These are phyloP conservation scores for Terana coerulea DNA, from an alignment of 768 basidiomycete species.

Conservation along the genomic window DNA sequence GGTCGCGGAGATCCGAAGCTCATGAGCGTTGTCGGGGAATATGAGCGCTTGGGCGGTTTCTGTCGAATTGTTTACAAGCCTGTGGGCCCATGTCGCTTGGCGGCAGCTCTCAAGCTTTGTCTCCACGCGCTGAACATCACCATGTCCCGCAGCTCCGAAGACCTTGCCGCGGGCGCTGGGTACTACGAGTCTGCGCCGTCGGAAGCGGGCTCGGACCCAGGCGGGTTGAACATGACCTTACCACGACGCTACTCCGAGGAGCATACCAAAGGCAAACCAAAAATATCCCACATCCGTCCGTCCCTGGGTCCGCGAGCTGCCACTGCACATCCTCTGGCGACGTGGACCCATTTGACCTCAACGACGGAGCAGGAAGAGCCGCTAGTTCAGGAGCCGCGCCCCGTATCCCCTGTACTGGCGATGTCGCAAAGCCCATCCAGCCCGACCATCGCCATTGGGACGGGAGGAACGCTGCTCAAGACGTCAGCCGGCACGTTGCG, in stretches of 20 bases:
- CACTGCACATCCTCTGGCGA: conserved; percentile 39
- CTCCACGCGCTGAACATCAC: conserved; percentile 53
- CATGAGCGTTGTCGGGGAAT: conserved; percentile 61
- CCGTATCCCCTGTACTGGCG: conserved; percentile 12
- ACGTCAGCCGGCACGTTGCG: conserved; percentile 56
- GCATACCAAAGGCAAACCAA: neutral
- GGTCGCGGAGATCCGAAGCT: conserved; percentile 61
- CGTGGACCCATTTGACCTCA: conserved; percentile 33
- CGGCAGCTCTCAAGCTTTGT: conserved; percentile 60
- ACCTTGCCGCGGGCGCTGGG: neutral
- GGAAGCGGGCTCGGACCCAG: conserved; percentile 7
- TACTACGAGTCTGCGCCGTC: neutral
- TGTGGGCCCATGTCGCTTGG: conserved; percentile 74
- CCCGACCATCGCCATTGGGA: conserved; percentile 51
- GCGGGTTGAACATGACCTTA: conserved; percentile 3
- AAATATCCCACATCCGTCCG: conserved; percentile 37
- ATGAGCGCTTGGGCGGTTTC: conserved; percentile 80
- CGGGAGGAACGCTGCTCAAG: conserved; percentile 66
- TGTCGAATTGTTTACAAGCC: conserved; percentile 91
- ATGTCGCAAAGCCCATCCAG: conserved; percentile 22
- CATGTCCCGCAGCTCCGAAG: conserved; percentile 19
- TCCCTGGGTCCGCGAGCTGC: conserved; percentile 49
- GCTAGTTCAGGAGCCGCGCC: conserved; percentile 14
- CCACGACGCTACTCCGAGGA: conserved; percentile 21
- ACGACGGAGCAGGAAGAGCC: conserved; percentile 34